Percentiles rank a stretch among this genome's conserved stretches.
These are phyloP conservation scores for Fennellomyces sp. DNA, from an alignment of 371 early-diverging fungal species.

Conservation along the genomic window DNA sequence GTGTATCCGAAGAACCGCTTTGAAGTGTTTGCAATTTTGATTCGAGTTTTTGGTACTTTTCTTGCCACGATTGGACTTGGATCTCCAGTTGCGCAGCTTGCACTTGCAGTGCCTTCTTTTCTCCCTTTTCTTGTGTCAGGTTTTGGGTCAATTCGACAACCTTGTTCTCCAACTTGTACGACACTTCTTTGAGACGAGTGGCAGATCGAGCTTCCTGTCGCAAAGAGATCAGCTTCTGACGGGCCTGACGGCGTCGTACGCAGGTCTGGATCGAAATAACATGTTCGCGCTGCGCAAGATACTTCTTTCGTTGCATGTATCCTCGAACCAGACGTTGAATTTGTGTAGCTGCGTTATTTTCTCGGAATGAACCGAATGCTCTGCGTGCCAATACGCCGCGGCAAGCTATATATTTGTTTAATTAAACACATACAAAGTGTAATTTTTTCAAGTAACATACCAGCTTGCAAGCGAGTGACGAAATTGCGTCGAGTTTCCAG, in stretches of 20 bases:
- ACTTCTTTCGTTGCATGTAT: constrained; percentile 61
- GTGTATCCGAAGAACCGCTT: constrained; percentile 49
- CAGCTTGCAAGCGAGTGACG: constrained; percentile 49
- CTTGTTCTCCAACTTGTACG: constrained; percentile 93
- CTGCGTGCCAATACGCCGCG: constrained; percentile 63
- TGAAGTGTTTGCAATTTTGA: constrained; percentile 53
- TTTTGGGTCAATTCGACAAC: constrained; percentile 92
- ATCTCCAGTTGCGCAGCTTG: constrained; percentile 65
- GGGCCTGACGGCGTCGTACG: constrained; percentile 76
- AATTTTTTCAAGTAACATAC: constrained; percentile 33
- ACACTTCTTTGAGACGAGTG: constrained; percentile 89
- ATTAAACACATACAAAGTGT: constrained; percentile 1
- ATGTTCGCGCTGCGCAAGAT: constrained; percentile 45
- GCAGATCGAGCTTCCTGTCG: constrained; percentile 88
- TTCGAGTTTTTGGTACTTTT: constrained; percentile 67
- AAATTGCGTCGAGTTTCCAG: constrained; percentile 42
- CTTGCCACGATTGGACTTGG: constrained; percentile 69
- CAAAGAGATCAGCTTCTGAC: constrained; percentile 58
- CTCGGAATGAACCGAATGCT: constrained; percentile 54
- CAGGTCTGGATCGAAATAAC: constrained; percentile 81
- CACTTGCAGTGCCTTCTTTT: constrained; percentile 61
- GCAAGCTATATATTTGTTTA: constrained; percentile 6
- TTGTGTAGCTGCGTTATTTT: constrained; percentile 72
- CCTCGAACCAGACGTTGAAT: constrained; percentile 76
- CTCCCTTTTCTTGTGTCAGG: constrained; percentile 72